Evolutionary conservation across 2,329 filamentous ascomycete species (phyloP).

Genomic region (Cryphonectria japonica): DNA sequence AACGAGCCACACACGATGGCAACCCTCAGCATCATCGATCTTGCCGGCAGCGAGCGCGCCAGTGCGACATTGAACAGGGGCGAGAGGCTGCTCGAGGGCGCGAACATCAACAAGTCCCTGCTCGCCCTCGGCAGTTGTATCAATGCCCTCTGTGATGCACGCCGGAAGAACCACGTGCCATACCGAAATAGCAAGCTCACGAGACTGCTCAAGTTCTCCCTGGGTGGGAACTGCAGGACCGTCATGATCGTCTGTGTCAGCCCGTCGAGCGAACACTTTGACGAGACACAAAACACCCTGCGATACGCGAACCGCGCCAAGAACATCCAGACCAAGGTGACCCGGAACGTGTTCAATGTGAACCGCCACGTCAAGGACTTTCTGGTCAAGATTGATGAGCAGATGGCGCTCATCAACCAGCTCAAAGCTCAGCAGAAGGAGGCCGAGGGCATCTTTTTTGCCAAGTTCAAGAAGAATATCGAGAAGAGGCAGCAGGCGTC

Average conservation of each 20-base stretch:
- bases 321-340: constrained; percentile 99
- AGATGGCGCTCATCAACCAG: constrained; percentile 95
- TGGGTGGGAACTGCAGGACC: constrained; percentile 97
- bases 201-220: constrained; percentile 90
- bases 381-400: constrained; percentile 98
- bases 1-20: constrained; percentile 98
- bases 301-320: constrained; percentile 97
- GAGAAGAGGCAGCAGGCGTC: constrained; percentile 80
- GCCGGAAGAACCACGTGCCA: constrained; percentile 90
- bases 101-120: constrained; percentile 99
- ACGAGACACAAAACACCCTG: constrained; percentile 97
- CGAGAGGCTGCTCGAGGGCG: constrained; percentile 87
- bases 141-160: constrained; percentile 92
- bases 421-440: constrained; percentile 92
- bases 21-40: constrained; percentile 95
- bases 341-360: constrained; percentile 98
- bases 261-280: constrained; percentile 93
- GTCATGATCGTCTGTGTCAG: constrained; percentile 99
- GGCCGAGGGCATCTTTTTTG: constrained; percentile 77
- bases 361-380: constrained; percentile 99
- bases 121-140: constrained; percentile 95
- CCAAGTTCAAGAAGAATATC: constrained; percentile 87
- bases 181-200: constrained; percentile 98
- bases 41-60: constrained; percentile 93
- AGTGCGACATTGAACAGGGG: constrained; percentile 97